These are phyloP conservation scores for Salix purpurea DNA, from an alignment of 345 rosid genomes.

Conservation along the genomic window DNA sequence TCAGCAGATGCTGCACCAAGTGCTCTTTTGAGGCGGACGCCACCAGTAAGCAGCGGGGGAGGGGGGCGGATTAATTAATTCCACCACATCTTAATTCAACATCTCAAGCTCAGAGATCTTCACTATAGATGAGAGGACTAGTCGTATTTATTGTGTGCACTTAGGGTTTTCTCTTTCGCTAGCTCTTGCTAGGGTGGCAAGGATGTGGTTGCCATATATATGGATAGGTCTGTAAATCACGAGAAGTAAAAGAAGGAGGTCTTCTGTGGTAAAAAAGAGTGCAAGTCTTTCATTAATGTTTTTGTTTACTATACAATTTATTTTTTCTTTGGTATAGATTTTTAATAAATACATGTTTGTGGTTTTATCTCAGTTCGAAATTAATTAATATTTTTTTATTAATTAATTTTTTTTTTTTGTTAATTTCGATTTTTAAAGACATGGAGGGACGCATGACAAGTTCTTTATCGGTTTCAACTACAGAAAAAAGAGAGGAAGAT, in stretches of 20 bases:
- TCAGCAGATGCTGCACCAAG: not conserved
- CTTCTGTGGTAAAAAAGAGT: too few relatives aligned
- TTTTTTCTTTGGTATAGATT: too few relatives aligned
- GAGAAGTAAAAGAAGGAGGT: too few relatives aligned
- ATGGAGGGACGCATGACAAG: too few relatives aligned
- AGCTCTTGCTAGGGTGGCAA: not conserved
- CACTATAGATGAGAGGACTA: not conserved
- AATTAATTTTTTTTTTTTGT: too few relatives aligned
- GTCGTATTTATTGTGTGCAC: not conserved
- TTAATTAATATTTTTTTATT: too few relatives aligned
- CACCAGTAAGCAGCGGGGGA: not conserved
- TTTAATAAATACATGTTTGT: too few relatives aligned
- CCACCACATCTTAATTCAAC: not conserved
- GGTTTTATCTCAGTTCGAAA: too few relatives aligned
- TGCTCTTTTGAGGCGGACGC: not conserved
- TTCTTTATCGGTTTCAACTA: too few relatives aligned
- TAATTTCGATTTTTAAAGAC: too few relatives aligned
- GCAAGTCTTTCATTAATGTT: not conserved
- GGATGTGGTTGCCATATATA: not conserved
- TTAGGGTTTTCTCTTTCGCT: not conserved
- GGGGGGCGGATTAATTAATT: constrained; percentile 17
- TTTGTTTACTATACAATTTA: too few relatives aligned
- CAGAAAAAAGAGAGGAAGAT: too few relatives aligned
- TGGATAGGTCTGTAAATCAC: not conserved
- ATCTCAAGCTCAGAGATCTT: not conserved